Conservation (phyloP, 2,329 filamentous ascomycete species). For the Hortaea werneckii region DNA sequence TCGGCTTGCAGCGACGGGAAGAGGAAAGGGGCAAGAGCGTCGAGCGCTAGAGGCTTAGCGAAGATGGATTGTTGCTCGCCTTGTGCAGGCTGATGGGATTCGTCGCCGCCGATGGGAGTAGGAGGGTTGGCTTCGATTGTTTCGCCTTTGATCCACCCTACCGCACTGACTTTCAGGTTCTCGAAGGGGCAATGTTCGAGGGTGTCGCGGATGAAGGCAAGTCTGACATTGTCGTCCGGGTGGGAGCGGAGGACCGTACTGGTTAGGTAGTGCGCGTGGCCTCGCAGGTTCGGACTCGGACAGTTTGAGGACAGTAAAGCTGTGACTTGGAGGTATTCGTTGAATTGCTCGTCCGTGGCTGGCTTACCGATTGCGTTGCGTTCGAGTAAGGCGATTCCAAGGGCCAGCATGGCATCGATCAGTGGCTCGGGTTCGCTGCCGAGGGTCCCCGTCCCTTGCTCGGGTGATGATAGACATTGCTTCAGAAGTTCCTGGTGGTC, state of each 20-base stretch:
- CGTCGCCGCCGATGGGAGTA: slow-evolving; percentile 8
- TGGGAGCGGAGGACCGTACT: slow-evolving; percentile 43
- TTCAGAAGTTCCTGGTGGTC: slow-evolving; percentile 41
- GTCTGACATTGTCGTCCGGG: slow-evolving; percentile 40
- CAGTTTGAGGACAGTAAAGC: slow-evolving; percentile 41
- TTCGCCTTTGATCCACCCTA: slow-evolving; percentile 52
- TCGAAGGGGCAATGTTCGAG: slow-evolving; percentile 45
- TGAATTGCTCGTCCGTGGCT: slow-evolving; percentile 41
- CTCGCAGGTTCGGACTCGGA: slow-evolving; percentile 36
- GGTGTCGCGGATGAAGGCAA: slow-evolving; percentile 46
- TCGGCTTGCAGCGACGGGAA: slow-evolving; percentile 40
- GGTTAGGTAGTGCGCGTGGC: slow-evolving; percentile 40
- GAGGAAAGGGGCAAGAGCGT: slow-evolving; percentile 40
- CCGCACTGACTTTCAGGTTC: slow-evolving; percentile 46
- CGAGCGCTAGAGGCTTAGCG: slow-evolving; percentile 37
- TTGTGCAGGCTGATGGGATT: slow-evolving; percentile 11
- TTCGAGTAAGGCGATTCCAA: slow-evolving; percentile 42
- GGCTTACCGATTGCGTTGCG: slow-evolving; percentile 36
- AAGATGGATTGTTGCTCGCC: slow-evolving; percentile 30
- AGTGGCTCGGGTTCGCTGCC: slow-evolving; percentile 41
- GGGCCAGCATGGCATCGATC: slow-evolving; percentile 43
- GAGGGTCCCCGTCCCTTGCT: slow-evolving; percentile 26
- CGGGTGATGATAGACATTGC: slow-evolving; percentile 38
- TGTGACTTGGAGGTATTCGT: slow-evolving; percentile 40
- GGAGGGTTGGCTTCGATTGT: slow-evolving; percentile 39